Conservation (phyloP, 495 filamentous ascomycete species). For the Cercophora newfieldiana region DNA sequence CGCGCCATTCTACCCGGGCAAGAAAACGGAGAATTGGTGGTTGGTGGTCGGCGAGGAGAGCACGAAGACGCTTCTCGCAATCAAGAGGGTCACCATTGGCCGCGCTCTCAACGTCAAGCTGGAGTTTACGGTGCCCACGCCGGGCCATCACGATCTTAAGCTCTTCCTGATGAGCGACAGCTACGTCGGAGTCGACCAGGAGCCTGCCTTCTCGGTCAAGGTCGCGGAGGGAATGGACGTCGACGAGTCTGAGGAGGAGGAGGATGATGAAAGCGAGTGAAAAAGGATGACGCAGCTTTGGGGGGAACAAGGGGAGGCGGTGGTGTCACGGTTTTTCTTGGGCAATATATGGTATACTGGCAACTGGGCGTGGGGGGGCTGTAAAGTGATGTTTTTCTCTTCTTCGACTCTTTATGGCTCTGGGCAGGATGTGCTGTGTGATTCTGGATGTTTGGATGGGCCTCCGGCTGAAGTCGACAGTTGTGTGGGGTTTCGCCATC, state of each 20-base stretch:
- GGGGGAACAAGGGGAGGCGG: neutral
- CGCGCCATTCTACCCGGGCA: constrained; percentile 88
- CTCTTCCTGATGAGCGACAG: constrained; percentile 96
- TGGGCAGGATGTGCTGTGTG: neutral
- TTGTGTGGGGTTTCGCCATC: constrained; percentile 22
- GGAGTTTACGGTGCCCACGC: constrained; percentile 83
- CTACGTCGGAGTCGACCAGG: constrained; percentile 96
- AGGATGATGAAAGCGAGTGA: constrained; percentile 56
- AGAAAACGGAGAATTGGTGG: constrained; percentile 98
- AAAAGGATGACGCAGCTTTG: too few species aligned
- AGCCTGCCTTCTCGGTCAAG: constrained; percentile 79
- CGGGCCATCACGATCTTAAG: constrained; percentile 84
- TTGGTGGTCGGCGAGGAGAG: constrained; percentile 91
- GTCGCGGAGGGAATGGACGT: constrained; percentile 95
- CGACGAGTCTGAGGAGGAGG: constrained; percentile 82
- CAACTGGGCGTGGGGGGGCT: neutral
- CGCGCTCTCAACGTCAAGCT: constrained; percentile 73
- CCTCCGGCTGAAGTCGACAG: constrained; percentile 26
- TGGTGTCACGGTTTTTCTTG: constrained; percentile 11
- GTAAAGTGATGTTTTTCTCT: constrained; percentile 2
- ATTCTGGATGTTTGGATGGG: neutral
- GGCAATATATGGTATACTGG: constrained; percentile 25
- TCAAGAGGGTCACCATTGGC: constrained; percentile 91
- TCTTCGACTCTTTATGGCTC: constrained; percentile 3
- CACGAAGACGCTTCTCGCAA: constrained; percentile 80